phyloP scores from a whole-genome alignment of 805 yeast genomes.

The Scheffersomyces amazonensis region DNA sequence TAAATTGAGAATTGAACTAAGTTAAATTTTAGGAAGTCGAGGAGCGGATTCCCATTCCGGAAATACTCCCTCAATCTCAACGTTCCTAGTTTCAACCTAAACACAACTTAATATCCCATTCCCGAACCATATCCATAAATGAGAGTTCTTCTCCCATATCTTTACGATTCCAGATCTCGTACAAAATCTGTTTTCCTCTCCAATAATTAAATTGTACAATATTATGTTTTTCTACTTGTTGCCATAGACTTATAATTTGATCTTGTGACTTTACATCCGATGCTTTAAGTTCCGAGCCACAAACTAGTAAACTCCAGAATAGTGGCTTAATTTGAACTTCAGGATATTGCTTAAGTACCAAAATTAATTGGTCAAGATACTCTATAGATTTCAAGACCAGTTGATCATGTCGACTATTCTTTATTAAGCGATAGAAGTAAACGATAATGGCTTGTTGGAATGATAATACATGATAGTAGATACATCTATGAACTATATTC shows the following conservation, averaged over 20 bases:
- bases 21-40: background rate
- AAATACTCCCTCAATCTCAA: background rate
- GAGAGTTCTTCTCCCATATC: conserved; percentile 33
- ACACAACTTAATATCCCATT: conserved; percentile 48
- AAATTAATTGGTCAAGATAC: conserved; percentile 28
- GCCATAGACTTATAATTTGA: conserved; percentile 30
- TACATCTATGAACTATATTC: conserved; percentile 33
- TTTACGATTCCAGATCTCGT: conserved; percentile 49
- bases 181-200: conserved; percentile 53
- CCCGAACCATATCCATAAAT: conserved; percentile 54
- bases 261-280: conserved; percentile 24
- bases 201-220: conserved; percentile 38
- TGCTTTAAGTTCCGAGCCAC: conserved; percentile 33
- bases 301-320: conserved; percentile 48
- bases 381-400: conserved; percentile 30
- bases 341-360: conserved; percentile 9
- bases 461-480: conserved; percentile 20
- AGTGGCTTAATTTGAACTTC: conserved; percentile 32
- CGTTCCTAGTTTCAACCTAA: conserved; percentile 7
- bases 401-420: conserved; percentile 23
- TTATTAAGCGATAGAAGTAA: conserved; percentile 46
- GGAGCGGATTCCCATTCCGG: background rate
- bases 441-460: conserved; percentile 44
- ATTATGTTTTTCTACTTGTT: conserved; percentile 15
- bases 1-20: too few species aligned